Percentiles rank a stretch among this genome's conserved stretches.
Evolutionary conservation across 495 filamentous ascomycete genomes (phyloP).

Genomic region (Sordaria brevicollis): DNA sequence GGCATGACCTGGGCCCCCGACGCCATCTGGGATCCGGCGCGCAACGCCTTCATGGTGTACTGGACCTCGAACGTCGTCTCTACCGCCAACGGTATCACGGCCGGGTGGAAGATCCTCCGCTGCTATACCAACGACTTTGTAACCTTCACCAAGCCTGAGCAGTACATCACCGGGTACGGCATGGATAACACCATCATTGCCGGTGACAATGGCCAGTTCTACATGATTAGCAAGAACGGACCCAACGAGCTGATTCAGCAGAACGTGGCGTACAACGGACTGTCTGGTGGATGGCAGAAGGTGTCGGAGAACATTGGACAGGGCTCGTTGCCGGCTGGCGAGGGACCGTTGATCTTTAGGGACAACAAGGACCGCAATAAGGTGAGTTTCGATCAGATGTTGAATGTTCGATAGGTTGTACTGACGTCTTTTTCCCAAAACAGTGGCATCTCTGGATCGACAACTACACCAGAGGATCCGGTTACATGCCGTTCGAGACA

Average conservation of each 20-base stretch:
- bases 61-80: neutral
- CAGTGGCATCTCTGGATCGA: constrained; percentile 5
- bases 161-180: neutral
- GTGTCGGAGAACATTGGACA: constrained; percentile 1
- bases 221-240: constrained; percentile 2
- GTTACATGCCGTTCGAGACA: constrained; percentile 2
- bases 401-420: neutral
- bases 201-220: neutral
- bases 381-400: neutral
- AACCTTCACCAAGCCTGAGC: neutral
- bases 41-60: neutral
- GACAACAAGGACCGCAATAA: neutral
- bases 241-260: constrained; percentile 1
- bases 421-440: neutral
- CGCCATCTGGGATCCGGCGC: constrained; percentile 1
- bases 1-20: constrained; percentile 2
- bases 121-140: neutral
- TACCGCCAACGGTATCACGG: neutral
- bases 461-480: neutral
- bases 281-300: neutral
- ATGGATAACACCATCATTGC: neutral
- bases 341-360: constrained; percentile 3
- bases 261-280: neutral
- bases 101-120: neutral
- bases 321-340: neutral